Base-by-base conservation (phyloP, 345 rosid species). In the Populus deltoides region DNA sequence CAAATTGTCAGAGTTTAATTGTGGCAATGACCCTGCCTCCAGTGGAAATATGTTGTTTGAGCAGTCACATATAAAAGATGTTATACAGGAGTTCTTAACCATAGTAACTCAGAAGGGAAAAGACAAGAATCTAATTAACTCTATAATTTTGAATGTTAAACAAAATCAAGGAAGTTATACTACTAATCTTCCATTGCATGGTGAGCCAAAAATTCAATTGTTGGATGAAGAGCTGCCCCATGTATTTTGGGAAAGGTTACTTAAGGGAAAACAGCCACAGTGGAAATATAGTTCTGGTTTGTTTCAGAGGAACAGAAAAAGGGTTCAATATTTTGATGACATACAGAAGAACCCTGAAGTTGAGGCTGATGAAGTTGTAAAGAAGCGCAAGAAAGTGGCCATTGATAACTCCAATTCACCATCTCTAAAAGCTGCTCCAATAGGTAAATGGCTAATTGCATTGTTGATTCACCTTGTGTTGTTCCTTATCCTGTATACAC, bases 291-390 rank as follows among this genome's bases (percentile, higher is more conserved):
- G 62, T 62, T 85, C 90, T 73, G 81, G 66, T 83, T 85, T 86
- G 75, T 80, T 89, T 39, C 97, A 86, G 49, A 88, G 97, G 82
- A 89, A 75, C 68, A 88, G 95, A 45, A 96, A 96, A 86, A 89
- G 93, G 85, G 86, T 78, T 66, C 86, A 75, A 33, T 74, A 74
- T 81, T 69, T 78, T 83, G 88, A 84, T 70, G 78, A 75, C 51
- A 66, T 71, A 55, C 82, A 70, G 39, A 77, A 74, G 71, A 83
- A 77, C 74, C 73, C 72, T 31, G 85, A 80, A 70, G 78, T 45
- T 84, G 82, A 77, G 74, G 66, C 47, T 78, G 81, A 75, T 61
- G 87, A 81, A 75, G 82, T 69, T 80, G 81, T 67, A 66, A 93
- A 92, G 87, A 90, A 86, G 83, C 90, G 77, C 65, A 89, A 83